Base-by-base conservation (phyloP, 768 basidiomycete species). In the Sarcodon aspratus region DNA sequence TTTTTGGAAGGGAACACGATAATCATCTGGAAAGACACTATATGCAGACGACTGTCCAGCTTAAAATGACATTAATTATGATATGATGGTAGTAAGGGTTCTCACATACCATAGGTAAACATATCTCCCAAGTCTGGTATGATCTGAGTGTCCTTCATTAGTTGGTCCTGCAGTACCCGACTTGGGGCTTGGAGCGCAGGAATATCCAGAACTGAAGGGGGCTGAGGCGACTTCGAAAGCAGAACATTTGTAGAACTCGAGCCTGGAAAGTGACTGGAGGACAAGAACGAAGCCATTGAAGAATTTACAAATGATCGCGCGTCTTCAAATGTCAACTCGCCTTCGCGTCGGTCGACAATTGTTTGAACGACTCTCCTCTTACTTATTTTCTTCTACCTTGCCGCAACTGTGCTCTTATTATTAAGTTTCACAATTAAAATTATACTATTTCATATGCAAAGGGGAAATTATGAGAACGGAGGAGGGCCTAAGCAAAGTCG, bases 1-100 rank as follows among this genome's bases (percentile, higher is more conserved):
- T 62, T 87, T 88, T 65, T 87, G 85, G 59, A 83, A 89, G 1
- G 86, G 86, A 5, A 85, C 80, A 54, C 83, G 76, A 52, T 75
- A 76, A 60, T 89, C 86, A 51, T 88, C 83, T 2, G 84, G 78
- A 61, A 79, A 86, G 48, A 86, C 68, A 54, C 76, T 87, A 61
- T 90, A 89, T 8, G 79, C 75, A n/a, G 78, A 75, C n/a, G 85
- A 86, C 21, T 70, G 73, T 46, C 78, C 76, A 31, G 40, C 11
- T 11, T 48, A 12, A 40, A 40, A 13, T 1, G 6, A 18, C 15
- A n/a, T 17, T 33, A 7, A 45, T 48, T 47, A 37, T 51, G 50
- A 53, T 3, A 53, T 48, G 4, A 34, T n/a, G 38, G 27, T 13
- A 8, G 15, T 9, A 32, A 17, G 17, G 5, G 13, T 7, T 34